Evolutionary conservation across 1,284 basidiomycete species (phyloP).

Genomic region (Sphaerobolus stellatus): DNA sequence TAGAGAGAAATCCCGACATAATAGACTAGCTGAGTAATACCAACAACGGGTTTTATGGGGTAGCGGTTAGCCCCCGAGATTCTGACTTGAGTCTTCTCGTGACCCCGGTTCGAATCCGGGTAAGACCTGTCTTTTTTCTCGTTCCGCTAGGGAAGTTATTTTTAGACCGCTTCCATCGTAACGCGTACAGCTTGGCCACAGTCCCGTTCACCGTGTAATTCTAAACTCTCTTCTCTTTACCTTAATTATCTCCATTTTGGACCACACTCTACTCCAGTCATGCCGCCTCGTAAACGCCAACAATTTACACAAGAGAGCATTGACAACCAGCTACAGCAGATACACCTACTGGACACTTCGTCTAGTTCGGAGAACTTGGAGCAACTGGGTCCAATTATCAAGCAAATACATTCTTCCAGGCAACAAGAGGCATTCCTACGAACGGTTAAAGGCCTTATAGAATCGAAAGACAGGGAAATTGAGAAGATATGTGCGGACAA

Average conservation of each 20-base stretch:
- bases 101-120: slow-evolving; percentile 31
- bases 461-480: slow-evolving; percentile 94
- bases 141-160: too few relatives aligned
- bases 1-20: not conserved
- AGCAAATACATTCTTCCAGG: slow-evolving; percentile 86
- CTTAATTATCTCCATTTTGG: too few relatives aligned
- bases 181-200: not conserved
- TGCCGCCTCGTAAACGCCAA: slow-evolving; percentile 71
- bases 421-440: slow-evolving; percentile 92
- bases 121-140: slow-evolving; percentile 20
- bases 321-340: slow-evolving; percentile 83
- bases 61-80: slow-evolving; percentile 62
- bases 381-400: slow-evolving; percentile 89
- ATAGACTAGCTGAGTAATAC: not conserved
- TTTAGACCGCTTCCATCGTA: too few relatives aligned
- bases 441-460: slow-evolving; percentile 82
- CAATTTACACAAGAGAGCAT: slow-evolving; percentile 79
- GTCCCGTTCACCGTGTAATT: not conserved
- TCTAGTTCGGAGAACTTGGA: slow-evolving; percentile 90
- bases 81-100: slow-evolving; percentile 37
- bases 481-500: slow-evolving; percentile 94
- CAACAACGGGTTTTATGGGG: slow-evolving; percentile 41
- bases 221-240: too few relatives aligned
- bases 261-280: slow-evolving; percentile 35
- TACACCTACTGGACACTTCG: slow-evolving; percentile 80